phyloP scores from a whole-genome alignment of 148 eudicot species.

The Camellia lanceoleosa region DNA sequence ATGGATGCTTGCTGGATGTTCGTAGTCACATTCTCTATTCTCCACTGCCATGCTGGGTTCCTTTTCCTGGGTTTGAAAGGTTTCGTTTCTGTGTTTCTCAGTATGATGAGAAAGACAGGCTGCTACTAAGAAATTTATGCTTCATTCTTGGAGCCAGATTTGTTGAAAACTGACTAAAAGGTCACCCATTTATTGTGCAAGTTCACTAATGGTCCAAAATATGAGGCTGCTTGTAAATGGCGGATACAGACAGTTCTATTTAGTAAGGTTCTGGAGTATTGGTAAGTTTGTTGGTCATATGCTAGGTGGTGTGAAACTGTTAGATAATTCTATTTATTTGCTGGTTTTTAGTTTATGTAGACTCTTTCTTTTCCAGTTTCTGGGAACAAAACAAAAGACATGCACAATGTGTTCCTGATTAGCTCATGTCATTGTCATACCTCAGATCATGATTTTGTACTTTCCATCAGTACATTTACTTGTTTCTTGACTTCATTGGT shows the following conservation, averaged over 20 bases:
- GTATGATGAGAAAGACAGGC: slow-evolving; percentile 68
- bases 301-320: background rate
- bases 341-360: background rate
- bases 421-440: background rate
- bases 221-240: slow-evolving; percentile 72
- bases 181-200: slow-evolving; percentile 85
- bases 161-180: slow-evolving; percentile 58
- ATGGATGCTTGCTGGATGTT: slow-evolving; percentile 70
- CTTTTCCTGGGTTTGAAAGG: slow-evolving; percentile 68
- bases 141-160: slow-evolving; percentile 79
- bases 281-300: slow-evolving; percentile 43
- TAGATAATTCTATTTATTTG: background rate
- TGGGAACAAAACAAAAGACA: background rate
- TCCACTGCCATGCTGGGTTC: slow-evolving; percentile 87
- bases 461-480: background rate
- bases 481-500: slow-evolving; percentile 5
- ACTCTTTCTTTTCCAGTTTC: background rate
- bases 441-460: background rate
- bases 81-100: slow-evolving; percentile 76
- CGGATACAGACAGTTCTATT: slow-evolving; percentile 61
- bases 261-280: slow-evolving; percentile 92
- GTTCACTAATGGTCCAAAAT: slow-evolving; percentile 77
- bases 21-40: slow-evolving; percentile 83
- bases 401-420: background rate
- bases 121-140: slow-evolving; percentile 79